Percentiles rank a stretch among this genome's conserved stretches.
Conservation (phyloP, 2,329 filamentous ascomycete species). For the Sporothrix schenckii region DNA sequence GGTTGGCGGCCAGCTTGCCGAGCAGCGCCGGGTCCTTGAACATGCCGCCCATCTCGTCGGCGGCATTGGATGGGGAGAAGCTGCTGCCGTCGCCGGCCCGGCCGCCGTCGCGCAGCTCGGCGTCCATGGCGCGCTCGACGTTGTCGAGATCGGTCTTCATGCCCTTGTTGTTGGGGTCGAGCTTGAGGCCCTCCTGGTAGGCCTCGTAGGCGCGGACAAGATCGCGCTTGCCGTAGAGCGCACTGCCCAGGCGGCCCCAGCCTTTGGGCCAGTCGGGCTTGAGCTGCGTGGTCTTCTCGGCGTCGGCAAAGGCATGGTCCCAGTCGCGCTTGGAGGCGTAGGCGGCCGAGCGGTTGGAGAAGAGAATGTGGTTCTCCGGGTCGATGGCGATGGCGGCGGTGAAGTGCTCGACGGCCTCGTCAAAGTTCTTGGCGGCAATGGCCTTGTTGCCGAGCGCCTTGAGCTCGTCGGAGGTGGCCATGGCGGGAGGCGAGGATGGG, state of each 20-base stretch:
- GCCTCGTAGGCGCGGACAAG: constrained; percentile 83
- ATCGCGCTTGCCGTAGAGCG: constrained; percentile 84
- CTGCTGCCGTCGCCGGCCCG: constrained; percentile 64
- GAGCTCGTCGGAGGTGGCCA: constrained; percentile 73
- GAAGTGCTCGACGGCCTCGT: constrained; percentile 92
- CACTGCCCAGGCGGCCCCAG: constrained; percentile 90
- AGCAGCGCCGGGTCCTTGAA: constrained; percentile 92
- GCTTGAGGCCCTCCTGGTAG: constrained; percentile 91
- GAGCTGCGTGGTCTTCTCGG: constrained; percentile 87
- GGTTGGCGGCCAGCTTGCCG: constrained; percentile 88
- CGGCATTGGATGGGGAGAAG: constrained; percentile 25
- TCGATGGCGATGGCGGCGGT: constrained; percentile 88
- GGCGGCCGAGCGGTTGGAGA: constrained; percentile 90
- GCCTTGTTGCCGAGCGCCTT: constrained; percentile 99
- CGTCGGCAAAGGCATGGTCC: constrained; percentile 81
- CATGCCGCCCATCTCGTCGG: constrained; percentile 70
- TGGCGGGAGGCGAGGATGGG: constrained; percentile 39
- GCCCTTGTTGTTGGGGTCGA: constrained; percentile 88
- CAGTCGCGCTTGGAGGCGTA: constrained; percentile 90
- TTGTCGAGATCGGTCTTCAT: constrained; percentile 85
- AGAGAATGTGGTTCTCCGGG: constrained; percentile 90
- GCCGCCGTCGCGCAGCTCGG: constrained; percentile 51
- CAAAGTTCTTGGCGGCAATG: constrained; percentile 95
- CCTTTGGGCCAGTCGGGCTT: constrained; percentile 99
- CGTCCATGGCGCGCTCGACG: constrained; percentile 85